Conservation (phyloP, 129 eudicot species). For the Kitagawia praeruptora region DNA sequence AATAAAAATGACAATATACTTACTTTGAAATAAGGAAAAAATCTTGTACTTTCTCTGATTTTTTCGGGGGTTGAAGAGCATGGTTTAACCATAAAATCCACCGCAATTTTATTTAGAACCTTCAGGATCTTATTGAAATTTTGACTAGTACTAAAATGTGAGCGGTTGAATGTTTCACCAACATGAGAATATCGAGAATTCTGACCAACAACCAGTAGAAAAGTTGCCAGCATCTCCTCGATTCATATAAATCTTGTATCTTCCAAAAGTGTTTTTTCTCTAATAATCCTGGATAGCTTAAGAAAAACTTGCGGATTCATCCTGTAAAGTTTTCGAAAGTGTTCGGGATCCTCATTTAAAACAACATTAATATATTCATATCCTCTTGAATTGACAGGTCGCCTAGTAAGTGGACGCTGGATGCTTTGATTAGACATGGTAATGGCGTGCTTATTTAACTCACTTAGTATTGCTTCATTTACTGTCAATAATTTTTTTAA, state of each 20-base stretch:
- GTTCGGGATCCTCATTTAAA: neutral
- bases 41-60: slow-evolving; percentile 3
- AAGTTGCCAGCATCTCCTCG: too few relatives aligned
- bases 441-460: too few relatives aligned
- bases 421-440: too few relatives aligned
- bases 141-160: slow-evolving; percentile 4
- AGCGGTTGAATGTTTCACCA: neutral
- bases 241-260: too few relatives aligned
- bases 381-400: neutral
- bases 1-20: neutral
- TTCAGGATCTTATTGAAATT: neutral
- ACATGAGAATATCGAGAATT: too few relatives aligned
- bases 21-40: neutral
- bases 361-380: neutral
- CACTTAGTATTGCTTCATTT: too few relatives aligned
- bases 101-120: neutral
- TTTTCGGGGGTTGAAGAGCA: neutral
- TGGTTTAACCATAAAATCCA: neutral
- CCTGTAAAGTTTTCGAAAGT: neutral
- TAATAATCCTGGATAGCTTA: neutral
- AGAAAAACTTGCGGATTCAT: neutral
- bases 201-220: too few relatives aligned
- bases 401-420: neutral
- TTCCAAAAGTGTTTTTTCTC: neutral
- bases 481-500: too few relatives aligned